Conservation (phyloP, 2,329 filamentous ascomycete species). For the Epichloe glyceriae region DNA sequence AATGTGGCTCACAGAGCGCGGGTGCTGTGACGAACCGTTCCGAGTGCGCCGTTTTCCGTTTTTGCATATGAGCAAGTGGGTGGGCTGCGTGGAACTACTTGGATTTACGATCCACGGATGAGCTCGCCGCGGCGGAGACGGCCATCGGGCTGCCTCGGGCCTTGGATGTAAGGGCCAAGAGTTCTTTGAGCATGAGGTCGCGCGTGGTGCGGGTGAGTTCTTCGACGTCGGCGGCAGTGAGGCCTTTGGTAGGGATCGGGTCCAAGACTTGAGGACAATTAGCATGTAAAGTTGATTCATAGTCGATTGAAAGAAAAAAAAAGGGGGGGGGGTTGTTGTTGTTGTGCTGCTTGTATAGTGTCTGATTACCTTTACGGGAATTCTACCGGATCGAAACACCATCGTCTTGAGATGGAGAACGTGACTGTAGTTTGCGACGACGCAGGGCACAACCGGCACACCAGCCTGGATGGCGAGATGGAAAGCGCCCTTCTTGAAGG, state of each 20-base stretch:
- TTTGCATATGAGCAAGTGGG: background rate
- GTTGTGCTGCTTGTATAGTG: too few relatives aligned
- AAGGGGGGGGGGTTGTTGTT: too few relatives aligned
- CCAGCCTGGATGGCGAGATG: slow-evolving; percentile 89
- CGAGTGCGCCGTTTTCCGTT: background rate
- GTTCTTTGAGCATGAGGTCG: slow-evolving; percentile 62
- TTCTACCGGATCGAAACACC: slow-evolving; percentile 53
- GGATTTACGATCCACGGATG: slow-evolving; percentile 16
- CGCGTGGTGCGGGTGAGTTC: slow-evolving; percentile 53
- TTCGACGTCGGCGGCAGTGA: slow-evolving; percentile 67
- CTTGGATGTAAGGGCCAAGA: slow-evolving; percentile 39
- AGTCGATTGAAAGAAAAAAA: background rate
- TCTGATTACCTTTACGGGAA: slow-evolving; percentile 56
- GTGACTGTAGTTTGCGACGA: slow-evolving; percentile 68
- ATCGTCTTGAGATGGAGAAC: slow-evolving; percentile 51
- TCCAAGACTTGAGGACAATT: slow-evolving; percentile 47
- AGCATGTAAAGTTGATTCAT: too few relatives aligned
- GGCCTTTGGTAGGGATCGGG: slow-evolving; percentile 62
- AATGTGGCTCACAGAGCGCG: too few relatives aligned
- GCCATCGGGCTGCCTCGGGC: slow-evolving; percentile 28
- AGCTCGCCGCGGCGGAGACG: slow-evolving; percentile 18
- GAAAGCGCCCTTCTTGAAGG: slow-evolving; percentile 99
- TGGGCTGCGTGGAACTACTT: background rate
- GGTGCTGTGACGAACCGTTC: too few relatives aligned
- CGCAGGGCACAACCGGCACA: slow-evolving; percentile 81